Conservation (phyloP, 78 protist genomes). For the Mastigamoeba balamuthi region DNA sequence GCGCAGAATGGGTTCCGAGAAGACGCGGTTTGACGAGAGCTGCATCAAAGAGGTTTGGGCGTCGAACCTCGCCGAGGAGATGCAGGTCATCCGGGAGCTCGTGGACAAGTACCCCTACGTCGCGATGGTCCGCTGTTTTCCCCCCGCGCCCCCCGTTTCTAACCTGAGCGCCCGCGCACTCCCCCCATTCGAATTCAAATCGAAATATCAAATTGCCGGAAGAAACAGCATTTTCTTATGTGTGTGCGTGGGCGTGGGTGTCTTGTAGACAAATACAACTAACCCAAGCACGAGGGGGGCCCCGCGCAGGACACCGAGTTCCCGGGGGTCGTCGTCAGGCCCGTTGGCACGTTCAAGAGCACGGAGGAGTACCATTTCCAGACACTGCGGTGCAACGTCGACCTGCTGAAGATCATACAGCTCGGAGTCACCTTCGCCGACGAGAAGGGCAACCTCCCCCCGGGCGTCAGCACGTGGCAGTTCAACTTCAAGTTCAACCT, state of each 20-base stretch:
- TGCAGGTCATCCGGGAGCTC: conserved; percentile 57
- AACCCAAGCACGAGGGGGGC: background rate
- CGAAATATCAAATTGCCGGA: no score
- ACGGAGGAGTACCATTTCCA: conserved; percentile 73
- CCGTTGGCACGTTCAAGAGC: conserved; percentile 63
- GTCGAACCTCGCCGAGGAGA: conserved; percentile 66
- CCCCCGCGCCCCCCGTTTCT: background rate
- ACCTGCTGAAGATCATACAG: conserved; percentile 90
- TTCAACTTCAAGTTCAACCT: conserved; percentile 91
- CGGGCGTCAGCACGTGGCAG: conserved; percentile 90
- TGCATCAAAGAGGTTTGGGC: conserved; percentile 78
- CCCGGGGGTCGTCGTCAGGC: conserved; percentile 92
- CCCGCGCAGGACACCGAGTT: conserved; percentile 89
- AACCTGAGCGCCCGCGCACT: background rate
- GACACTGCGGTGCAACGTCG: conserved; percentile 77
- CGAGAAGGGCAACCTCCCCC: conserved; percentile 75
- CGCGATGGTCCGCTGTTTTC: conserved; percentile 70
- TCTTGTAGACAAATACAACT: background rate
- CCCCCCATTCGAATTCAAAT: no score
- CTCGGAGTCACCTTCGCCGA: conserved; percentile 91
- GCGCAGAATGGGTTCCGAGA: no score
- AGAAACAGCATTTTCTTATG: background rate
- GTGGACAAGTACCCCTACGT: conserved; percentile 76
- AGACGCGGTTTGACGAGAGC: no score
- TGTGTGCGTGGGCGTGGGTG: background rate